Conservation (phyloP, 768 basidiomycete species). For the Tylopilus plumbeoviolaceoides region DNA sequence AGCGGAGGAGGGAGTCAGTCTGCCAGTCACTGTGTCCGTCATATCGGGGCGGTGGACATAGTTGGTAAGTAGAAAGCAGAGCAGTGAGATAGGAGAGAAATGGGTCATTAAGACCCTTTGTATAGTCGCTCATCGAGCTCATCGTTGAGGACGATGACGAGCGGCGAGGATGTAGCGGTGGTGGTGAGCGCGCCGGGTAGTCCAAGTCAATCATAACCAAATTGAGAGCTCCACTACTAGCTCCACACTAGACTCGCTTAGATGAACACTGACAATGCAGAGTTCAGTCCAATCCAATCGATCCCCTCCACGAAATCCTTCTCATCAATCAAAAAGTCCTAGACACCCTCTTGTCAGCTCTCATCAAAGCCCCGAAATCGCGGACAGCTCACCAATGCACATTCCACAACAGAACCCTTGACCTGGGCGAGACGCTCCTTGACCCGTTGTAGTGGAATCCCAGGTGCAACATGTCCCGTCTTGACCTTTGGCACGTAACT, state of each 20-base stretch:
- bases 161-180: background rate
- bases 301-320: conserved; percentile 64
- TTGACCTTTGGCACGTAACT: conserved; percentile 71
- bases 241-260: background rate
- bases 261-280: no score
- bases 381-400: conserved; percentile 53
- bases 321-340: conserved; percentile 87
- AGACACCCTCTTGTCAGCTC: conserved; percentile 8
- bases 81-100: conserved; percentile 55
- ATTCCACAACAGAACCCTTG: conserved; percentile 70
- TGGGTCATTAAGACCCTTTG: conserved; percentile 26
- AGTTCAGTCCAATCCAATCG: conserved; percentile 73
- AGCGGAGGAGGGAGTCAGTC: conserved; percentile 53
- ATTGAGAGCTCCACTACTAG: conserved; percentile 19
- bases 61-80: conserved; percentile 55
- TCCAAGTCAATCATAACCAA: conserved; percentile 2
- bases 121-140: conserved; percentile 28
- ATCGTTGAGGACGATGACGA: conserved; percentile 29
- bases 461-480: conserved; percentile 76
- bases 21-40: conserved; percentile 56
- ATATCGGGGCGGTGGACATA: conserved; percentile 52
- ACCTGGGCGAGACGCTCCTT: conserved; percentile 73
- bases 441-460: conserved; percentile 59
- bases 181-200: conserved; percentile 7
- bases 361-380: background rate